phyloP scores from a whole-genome alignment of 805 yeast genomes.

The Komagataella pastoris region DNA sequence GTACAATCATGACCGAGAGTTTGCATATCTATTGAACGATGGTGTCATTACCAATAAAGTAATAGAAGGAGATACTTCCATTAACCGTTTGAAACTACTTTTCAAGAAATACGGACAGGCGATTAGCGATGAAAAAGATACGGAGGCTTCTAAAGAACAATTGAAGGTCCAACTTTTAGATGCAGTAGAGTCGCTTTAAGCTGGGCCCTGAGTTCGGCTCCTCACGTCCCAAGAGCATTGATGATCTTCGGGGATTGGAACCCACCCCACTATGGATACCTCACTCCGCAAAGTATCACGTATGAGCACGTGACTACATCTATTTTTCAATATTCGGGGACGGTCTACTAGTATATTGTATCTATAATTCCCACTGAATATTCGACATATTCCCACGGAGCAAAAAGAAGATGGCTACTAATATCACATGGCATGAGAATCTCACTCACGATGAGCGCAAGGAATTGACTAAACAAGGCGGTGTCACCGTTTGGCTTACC shows the following conservation, averaged over 20 bases:
- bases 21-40: constrained; percentile 17
- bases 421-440: constrained; percentile 94
- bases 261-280: constrained; percentile 1
- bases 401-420: constrained; percentile 59
- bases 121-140: constrained; percentile 8
- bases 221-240: constrained; percentile 1
- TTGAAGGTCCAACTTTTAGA: not conserved
- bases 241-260: not conserved
- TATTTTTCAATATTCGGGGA: not conserved
- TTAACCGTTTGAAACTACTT: constrained; percentile 8
- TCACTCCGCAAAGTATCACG: constrained; percentile 1
- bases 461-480: constrained; percentile 60
- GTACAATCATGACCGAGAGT: constrained; percentile 13
- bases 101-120: constrained; percentile 19
- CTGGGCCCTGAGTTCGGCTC: constrained; percentile 1
- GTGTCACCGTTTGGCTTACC: constrained; percentile 90
- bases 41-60: constrained; percentile 14
- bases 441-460: constrained; percentile 74
- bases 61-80: constrained; percentile 10
- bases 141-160: constrained; percentile 3
- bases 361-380: not conserved
- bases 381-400: not conserved
- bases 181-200: not conserved
- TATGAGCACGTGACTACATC: not conserved
- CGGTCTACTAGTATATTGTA: not conserved